Evolutionary conservation across 805 yeast species (phyloP), one percentile per base, ranked within the genome.

Genomic region (Starmerella stigmatis): DNA sequence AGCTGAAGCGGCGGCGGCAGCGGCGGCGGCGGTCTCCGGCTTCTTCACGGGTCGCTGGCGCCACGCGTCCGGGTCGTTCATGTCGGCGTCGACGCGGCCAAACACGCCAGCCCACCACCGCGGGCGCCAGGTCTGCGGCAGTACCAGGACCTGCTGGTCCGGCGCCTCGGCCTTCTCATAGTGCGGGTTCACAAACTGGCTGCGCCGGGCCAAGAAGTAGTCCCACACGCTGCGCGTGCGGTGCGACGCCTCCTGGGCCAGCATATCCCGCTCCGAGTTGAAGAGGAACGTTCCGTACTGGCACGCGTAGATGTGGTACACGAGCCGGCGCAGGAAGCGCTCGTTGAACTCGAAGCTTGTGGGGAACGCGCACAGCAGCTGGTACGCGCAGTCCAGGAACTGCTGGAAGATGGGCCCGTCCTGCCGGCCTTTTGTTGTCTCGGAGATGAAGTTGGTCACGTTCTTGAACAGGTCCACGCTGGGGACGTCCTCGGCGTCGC

Each of bases 351-450:
- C 95, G 62, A 92, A 92, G 37, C 68, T 64, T 1, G 65, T 57
- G 0, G 95, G 94, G 53, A 75, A 71, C 58, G 86, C 94, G 7
- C 76, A 62, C 42, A 73, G 61, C 16, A 89, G 59, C 59, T 92
- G 98, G 60, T 80, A 86, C 1, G 86, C 81, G 52, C 92, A 79
- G 58, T 92, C 98, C 37, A 92, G 63, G 63, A 88, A 92, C 59
- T 92, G 98, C 56, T 86, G 96, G 64, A 92, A 89, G 1, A 88
- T 76, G 0, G 98, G 98, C 11, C 95, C 82, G n/a, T 79, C 76
- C 44, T 76, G 72, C 51, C 57, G 47, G 19, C 54, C 57, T 25
- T 50, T 47, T 2, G 60, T 44, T 11, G 56, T 45, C 21, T 57
- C 60, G 21, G 48, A 36, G 22, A 57, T 39, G 36, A 57, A 57